Percentiles rank a stretch among this genome's conserved stretches.
Evolutionary conservation across 129 eudicot genomes (phyloP).

Genomic region (Chrysanthemum lavandulifolium): DNA sequence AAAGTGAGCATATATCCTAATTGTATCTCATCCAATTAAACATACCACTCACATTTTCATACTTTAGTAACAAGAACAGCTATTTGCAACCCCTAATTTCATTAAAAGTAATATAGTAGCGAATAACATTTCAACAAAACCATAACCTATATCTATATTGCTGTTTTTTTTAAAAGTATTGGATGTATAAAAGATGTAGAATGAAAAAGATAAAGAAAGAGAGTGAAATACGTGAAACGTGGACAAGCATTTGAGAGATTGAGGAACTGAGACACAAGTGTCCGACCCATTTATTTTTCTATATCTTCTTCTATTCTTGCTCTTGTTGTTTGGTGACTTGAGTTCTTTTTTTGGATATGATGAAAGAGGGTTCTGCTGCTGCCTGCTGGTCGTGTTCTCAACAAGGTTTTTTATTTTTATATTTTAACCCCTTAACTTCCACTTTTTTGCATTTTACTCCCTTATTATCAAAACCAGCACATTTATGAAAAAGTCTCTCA

Average conservation of each 20-base stretch:
- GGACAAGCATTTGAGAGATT: slow-evolving; percentile 51
- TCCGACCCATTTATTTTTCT: slow-evolving; percentile 59
- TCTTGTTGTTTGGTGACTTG: no score
- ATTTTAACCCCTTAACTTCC: no score
- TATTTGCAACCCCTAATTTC: not conserved
- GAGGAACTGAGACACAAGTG: slow-evolving; percentile 56
- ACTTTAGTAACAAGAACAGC: slow-evolving; percentile 9
- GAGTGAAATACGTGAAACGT: slow-evolving; percentile 50
- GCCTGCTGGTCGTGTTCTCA: not conserved
- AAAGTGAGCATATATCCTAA: not conserved
- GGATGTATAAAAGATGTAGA: not conserved
- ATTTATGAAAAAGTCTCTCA: no score
- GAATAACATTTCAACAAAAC: not conserved
- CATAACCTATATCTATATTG: no score
- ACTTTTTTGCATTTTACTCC: no score
- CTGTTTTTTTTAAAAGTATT: no score
- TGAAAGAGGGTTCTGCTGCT: not conserved
- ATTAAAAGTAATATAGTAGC: not conserved
- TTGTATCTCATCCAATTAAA: not conserved
- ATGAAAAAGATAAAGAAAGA: not conserved
- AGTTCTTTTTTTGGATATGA: not conserved
- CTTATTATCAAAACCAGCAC: no score
- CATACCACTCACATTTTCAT: not conserved
- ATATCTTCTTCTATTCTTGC: not conserved
- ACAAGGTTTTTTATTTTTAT: no score